These are phyloP conservation scores for Eragrostis curvula DNA, from an alignment of 176 grass and related monocot species.

Conservation along the genomic window DNA sequence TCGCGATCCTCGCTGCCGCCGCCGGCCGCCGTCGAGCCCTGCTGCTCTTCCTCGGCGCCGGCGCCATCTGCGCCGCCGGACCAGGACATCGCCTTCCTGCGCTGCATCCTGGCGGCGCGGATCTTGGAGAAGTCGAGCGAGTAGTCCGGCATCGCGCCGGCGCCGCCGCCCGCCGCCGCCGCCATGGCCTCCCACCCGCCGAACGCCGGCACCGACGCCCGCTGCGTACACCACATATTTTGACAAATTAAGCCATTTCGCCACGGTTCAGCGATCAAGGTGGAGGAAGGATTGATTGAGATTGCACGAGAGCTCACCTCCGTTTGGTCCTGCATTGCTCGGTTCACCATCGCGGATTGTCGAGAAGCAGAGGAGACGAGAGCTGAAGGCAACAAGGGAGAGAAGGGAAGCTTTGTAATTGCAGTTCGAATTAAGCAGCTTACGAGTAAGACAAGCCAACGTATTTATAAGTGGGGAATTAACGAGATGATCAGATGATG, in stretches of 20 bases:
- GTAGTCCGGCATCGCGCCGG: constrained; percentile 58
- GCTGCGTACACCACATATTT: no score
- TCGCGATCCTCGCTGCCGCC: neutral
- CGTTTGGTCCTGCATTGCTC: neutral
- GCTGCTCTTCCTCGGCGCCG: neutral
- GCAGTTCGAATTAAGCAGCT: neutral
- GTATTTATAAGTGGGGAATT: neutral
- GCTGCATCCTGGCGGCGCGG: constrained; percentile 63
- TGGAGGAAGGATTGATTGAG: neutral
- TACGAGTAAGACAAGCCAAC: neutral
- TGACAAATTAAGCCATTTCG: no score
- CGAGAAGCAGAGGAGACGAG: neutral
- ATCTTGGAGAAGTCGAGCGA: constrained; percentile 78
- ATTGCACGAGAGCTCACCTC: neutral
- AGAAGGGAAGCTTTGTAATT: neutral
- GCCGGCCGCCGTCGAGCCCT: neutral
- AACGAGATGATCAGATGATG: neutral
- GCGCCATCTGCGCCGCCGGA: constrained; percentile 39
- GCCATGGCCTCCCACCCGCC: constrained; percentile 62
- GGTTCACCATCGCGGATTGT: neutral
- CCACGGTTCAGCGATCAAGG: neutral
- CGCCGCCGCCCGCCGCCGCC: constrained; percentile 36
- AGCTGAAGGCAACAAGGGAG: no score
- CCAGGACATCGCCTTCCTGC: constrained; percentile 58
- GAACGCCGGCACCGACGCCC: constrained; percentile 71